Percentiles rank a stretch among this genome's conserved stretches.
phyloP scores from a whole-genome alignment of 2,329 filamentous ascomycete genomes.

The Colletotrichum camelliae region DNA sequence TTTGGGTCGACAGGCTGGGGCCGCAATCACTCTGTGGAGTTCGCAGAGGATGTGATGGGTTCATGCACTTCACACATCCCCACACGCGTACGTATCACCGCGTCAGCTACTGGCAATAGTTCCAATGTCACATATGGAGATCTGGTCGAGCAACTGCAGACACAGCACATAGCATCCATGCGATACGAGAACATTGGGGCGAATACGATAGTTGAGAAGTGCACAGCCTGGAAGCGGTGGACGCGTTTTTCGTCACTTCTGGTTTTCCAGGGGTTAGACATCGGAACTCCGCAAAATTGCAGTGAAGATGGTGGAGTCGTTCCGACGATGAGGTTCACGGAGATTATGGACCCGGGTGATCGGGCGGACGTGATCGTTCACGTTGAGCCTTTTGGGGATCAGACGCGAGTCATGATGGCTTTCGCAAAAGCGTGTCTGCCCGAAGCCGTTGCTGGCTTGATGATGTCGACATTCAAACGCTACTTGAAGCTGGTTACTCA shows the following conservation, averaged over 20 bases:
- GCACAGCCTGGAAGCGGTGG: conserved; percentile 38
- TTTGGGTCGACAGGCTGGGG: conserved; percentile 6
- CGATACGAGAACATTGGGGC: conserved; percentile 57
- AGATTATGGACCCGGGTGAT: conserved; percentile 1
- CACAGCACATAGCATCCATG: conserved; percentile 51
- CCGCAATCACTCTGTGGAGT: background rate
- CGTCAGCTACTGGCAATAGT: background rate
- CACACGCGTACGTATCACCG: background rate
- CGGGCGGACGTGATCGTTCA: conserved; percentile 3
- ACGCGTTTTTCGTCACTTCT: background rate
- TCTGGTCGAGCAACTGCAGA: conserved; percentile 43
- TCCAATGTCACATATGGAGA: background rate
- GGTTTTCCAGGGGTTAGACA: conserved; percentile 3
- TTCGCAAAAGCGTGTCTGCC: background rate
- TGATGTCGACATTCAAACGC: background rate
- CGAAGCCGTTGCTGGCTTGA: background rate
- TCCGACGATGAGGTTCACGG: background rate
- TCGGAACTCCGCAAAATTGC: background rate
- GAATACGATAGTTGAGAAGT: conserved; percentile 50
- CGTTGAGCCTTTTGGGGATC: background rate
- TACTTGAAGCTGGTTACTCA: background rate
- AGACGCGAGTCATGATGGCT: conserved; percentile 1
- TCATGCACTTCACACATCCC: conserved; percentile 7
- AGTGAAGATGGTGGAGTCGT: background rate
- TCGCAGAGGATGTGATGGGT: conserved; percentile 8